Base-by-base conservation (phyloP, 352 stramenopile genomes). In the Globisporangium apiculatum region DNA sequence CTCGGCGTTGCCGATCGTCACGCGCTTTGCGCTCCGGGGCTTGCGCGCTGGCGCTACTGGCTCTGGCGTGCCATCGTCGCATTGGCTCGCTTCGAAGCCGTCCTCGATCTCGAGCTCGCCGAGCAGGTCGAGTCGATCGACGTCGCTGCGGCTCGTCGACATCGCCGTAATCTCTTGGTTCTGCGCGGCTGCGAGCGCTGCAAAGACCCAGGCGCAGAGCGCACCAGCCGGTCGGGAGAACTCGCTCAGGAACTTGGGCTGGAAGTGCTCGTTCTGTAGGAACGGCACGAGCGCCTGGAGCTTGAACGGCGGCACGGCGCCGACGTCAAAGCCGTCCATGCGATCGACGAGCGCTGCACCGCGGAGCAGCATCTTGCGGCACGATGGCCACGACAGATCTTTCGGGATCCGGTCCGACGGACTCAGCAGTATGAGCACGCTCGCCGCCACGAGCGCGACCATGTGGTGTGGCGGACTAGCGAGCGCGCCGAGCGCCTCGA, bases 251-350 rank as follows among this genome's bases (percentile, higher is more conserved):
- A 83, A 82, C 4, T 70, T 71, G 4, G 82, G 79, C n/a, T 87
- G 64, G 54, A 87, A 90, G 56, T 87, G 72, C 37, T 85, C 74
- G 60, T 89, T 89, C 55, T 86, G 68, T 3, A 89, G 53, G 56
- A 92, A 90, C 11, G 82, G 82, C 0, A 75, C 52, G 40, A 92
- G 62, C 15, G 82, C 82, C 58, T 86, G 81, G 76, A 79, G 87
- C 64, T 91, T 91, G 60, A 91, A 91, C 10, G 61, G 51, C 7
- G 72, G 77, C 3, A 86, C 72, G 11, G 49, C 53, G 15, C 56
- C 62, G 4, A 80, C 69, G n/a, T 77, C 67, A 12, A 85, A 69
- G 8, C 9, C 37, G 11, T 69, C 59, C 18, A 90, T 61, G 6
- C 75, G 68, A 24, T 85, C 68, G 15, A 92, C 63, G 0, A 92